These are phyloP conservation scores for Chrysopogon serrulatus DNA, from an alignment of 176 grass and related monocot genomes.

Conservation along the genomic window DNA sequence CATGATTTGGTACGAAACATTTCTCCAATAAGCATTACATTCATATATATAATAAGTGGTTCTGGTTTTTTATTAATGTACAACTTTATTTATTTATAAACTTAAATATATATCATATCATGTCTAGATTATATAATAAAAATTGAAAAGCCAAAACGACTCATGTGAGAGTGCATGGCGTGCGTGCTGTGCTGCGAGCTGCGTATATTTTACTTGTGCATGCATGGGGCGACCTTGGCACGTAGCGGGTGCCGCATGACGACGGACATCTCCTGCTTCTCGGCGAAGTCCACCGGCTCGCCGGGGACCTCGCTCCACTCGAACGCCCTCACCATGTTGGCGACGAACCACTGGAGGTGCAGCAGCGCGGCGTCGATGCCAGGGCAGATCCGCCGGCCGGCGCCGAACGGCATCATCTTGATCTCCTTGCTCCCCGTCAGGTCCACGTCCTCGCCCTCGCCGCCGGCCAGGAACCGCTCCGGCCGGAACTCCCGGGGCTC, in stretches of 20 bases:
- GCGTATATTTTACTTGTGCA: no score
- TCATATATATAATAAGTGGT: no score
- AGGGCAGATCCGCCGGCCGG: conserved; percentile 33
- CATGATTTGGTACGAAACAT: no score
- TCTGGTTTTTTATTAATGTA: no score
- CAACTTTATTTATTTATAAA: no score
- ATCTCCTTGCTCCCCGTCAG: conserved; percentile 44
- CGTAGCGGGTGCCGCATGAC: conserved; percentile 48
- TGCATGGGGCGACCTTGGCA: conserved; percentile 15
- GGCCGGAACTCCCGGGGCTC: conserved; percentile 28
- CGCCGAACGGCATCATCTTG: conserved; percentile 62
- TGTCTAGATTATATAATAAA: no score
- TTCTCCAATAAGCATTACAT: no score
- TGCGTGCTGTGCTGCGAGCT: no score
- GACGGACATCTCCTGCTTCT: conserved; percentile 42
- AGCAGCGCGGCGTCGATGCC: not conserved
- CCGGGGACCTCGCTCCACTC: conserved; percentile 35
- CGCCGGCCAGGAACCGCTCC: conserved; percentile 35
- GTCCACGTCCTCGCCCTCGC: conserved; percentile 40
- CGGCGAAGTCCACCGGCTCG: conserved; percentile 43
- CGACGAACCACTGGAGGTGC: not conserved
- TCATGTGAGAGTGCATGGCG: no score
- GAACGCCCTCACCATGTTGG: conserved; percentile 44
- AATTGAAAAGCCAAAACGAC: no score
- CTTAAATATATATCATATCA: no score